These are phyloP conservation scores for Rhynchospora pubera DNA, from an alignment of 176 grass and related monocot species.

Conservation along the genomic window DNA sequence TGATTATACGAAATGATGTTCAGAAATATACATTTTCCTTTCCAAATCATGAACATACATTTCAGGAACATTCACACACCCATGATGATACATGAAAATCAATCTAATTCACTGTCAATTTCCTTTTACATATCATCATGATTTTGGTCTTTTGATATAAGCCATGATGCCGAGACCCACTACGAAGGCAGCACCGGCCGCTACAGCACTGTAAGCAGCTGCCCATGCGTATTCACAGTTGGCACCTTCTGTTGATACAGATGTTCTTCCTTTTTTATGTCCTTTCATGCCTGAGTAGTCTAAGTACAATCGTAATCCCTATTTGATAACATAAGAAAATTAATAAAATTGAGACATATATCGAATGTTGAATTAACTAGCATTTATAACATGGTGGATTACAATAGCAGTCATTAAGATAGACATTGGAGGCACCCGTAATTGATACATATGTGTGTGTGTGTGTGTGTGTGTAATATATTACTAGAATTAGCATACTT, in stretches of 20 bases:
- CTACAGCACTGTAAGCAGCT: slow-evolving; percentile 39
- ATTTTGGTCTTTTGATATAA: slow-evolving; percentile 37
- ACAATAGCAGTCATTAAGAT: no score
- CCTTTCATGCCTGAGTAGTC: slow-evolving; percentile 43
- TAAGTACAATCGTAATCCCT: slow-evolving; percentile 58
- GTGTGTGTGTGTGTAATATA: no score
- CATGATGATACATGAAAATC: background rate
- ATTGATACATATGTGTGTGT: no score
- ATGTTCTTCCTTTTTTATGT: slow-evolving; percentile 7
- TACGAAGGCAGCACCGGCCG: slow-evolving; percentile 47
- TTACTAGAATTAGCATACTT: no score
- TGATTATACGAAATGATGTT: no score
- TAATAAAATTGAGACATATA: background rate
- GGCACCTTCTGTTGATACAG: slow-evolving; percentile 9
- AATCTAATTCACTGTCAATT: background rate
- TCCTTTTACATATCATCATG: background rate
- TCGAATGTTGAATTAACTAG: background rate
- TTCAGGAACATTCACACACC: background rate
- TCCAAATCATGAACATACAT: background rate
- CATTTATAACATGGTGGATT: background rate
- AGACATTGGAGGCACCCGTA: no score
- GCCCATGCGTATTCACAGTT: slow-evolving; percentile 37
- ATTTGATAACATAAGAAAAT: background rate
- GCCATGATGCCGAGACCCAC: slow-evolving; percentile 51
- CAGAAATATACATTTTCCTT: background rate